Conservation (phyloP, 1,139 yeast genomes). For the Nematodospora anomalae region DNA sequence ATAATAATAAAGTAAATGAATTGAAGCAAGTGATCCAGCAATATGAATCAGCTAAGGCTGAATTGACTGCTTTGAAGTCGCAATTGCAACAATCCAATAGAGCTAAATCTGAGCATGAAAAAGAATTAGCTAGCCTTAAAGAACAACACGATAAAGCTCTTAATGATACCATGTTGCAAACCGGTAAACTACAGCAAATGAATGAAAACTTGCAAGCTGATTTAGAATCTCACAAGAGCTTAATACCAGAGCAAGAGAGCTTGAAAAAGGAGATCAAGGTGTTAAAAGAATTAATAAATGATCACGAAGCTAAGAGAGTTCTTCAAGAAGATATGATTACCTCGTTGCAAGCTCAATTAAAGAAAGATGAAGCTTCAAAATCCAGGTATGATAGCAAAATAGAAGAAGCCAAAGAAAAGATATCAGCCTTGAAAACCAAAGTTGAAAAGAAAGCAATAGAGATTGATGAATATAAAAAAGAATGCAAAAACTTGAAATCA, state of each 20-base stretch:
- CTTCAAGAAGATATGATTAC: slow-evolving; percentile 13
- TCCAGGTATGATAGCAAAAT: slow-evolving; percentile 14
- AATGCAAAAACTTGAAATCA: slow-evolving; percentile 15
- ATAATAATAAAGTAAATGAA: slow-evolving; percentile 27
- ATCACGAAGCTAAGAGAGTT: slow-evolving; percentile 8
- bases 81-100: slow-evolving; percentile 3
- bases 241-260: slow-evolving; percentile 8
- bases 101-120: slow-evolving; percentile 22
- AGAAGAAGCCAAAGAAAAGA: slow-evolving; percentile 15
- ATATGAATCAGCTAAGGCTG: slow-evolving; percentile 16
- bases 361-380: slow-evolving; percentile 14
- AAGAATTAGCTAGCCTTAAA: slow-evolving; percentile 17
- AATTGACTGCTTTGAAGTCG: slow-evolving; percentile 8
- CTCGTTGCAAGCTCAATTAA: slow-evolving; percentile 16
- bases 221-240: slow-evolving; percentile 9
- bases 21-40: slow-evolving; percentile 19
- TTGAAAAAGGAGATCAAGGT: slow-evolving; percentile 12
- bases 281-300: slow-evolving; percentile 10
- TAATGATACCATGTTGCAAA: slow-evolving; percentile 11
- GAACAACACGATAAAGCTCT: slow-evolving; percentile 18
- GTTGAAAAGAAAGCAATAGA: slow-evolving; percentile 14
- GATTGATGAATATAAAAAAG: slow-evolving; percentile 11
- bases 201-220: slow-evolving; percentile 13
- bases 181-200: slow-evolving; percentile 15
- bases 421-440: slow-evolving; percentile 13